A percentile compares a stretch with the other conserved stretches of the same genome.
Conservation (phyloP, 805 yeast genomes). For the Pichia manshurica region DNA sequence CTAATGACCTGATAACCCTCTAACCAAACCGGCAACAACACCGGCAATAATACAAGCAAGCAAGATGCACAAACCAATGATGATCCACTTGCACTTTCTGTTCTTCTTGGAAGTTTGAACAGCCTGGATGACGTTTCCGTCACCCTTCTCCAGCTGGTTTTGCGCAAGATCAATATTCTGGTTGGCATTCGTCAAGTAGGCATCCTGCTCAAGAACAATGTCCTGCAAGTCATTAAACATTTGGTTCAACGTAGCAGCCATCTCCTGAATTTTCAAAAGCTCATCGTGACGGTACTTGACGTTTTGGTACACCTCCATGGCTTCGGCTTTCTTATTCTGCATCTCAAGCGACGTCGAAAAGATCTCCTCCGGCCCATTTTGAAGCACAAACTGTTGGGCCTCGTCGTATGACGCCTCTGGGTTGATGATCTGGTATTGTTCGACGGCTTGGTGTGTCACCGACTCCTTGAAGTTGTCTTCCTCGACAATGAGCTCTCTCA, state of each 20-base stretch:
- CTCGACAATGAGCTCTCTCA: conserved; percentile 73
- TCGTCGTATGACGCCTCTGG: conserved; percentile 78
- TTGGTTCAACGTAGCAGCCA: conserved; percentile 87
- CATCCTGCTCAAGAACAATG: conserved; percentile 88
- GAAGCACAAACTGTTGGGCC: conserved; percentile 74
- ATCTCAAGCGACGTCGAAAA: conserved; percentile 72
- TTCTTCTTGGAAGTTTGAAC: conserved; percentile 76
- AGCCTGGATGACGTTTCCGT: conserved; percentile 82
- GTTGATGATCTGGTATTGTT: conserved; percentile 79
- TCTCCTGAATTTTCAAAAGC: conserved; percentile 80
- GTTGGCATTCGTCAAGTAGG: conserved; percentile 70
- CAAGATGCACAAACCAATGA: conserved; percentile 46
- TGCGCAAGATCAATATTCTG: conserved; percentile 73
- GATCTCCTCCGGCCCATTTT: conserved; percentile 73
- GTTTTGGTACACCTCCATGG: conserved; percentile 81
- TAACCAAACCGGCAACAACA: conserved; percentile 49
- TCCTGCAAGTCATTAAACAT: conserved; percentile 91
- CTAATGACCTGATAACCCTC: conserved; percentile 14
- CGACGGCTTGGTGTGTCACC: conserved; percentile 74
- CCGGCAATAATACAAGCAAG: conserved; percentile 41
- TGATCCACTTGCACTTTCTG: conserved; percentile 81
- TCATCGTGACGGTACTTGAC: conserved; percentile 90
- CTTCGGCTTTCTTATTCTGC: conserved; percentile 69
- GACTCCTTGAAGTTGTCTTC: conserved; percentile 77
- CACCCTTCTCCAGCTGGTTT: conserved; percentile 83